Evolutionary conservation across 306 rosid genomes (phyloP), one percentile per base, ranked within the genome.

Genomic region (Fragaria ananassa): DNA sequence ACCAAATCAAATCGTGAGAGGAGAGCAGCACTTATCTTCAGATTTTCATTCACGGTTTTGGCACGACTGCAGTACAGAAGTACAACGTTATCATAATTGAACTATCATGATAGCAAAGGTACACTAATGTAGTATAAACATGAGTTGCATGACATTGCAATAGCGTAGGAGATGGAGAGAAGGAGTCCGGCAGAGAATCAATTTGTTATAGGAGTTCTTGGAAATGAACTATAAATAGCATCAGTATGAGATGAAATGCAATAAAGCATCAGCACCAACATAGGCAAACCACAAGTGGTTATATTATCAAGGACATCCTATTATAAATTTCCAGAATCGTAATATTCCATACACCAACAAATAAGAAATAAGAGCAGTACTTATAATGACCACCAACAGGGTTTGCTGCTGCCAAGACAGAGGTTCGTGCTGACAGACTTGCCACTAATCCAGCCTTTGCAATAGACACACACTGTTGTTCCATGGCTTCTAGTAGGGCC

Each of bases 361-460:
- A 57, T 39, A 45, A 42, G 50, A 45, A 47, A n/a, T 39, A 74
- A 56, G 44, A 76, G 54, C 21, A 50, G 82, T 91, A 90, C 98
- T 92, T 89, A 75, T 95, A 95, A 85, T 95, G 98, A 85, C 98
- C 97, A 62, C 97, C 97, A 76, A 79, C 97, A 10, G 97, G 96
- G 81, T 95, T 95, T 71, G 98, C 98, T 61, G 98, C 98, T 0
- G 98, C 98, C 75, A 95, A 80, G 81, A 95, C 91, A 81, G 97
- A 88, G 74, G 97, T 95, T 47, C 97, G 89, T 54, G 97, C 95
- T 56, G 96, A 95, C 81, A 95, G 89, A 90, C 96, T 95, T 83
- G 98, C 97, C 78, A 95, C 96, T 65, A 95, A 79, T 66, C 97
- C 98, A 4, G 98, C 97, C 83, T 95, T 95, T 76, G 97, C 98